Conservation (phyloP, 225 moss, liverwort and hornwort species). For the Antitrichia curtipendula region DNA sequence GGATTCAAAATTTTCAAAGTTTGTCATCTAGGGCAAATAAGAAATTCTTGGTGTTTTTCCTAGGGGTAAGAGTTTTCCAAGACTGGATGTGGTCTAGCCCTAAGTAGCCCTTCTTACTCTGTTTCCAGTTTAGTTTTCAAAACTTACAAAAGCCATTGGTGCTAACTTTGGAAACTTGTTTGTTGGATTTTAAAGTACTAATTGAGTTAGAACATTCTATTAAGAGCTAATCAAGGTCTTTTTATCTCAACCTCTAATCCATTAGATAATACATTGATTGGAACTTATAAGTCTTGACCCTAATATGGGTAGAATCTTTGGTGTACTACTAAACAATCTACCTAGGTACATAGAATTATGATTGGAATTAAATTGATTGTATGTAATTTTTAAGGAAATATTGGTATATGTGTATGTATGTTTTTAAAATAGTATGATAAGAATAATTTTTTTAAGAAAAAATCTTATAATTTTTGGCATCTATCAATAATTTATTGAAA, state of each 20-base stretch:
- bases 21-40: background rate
- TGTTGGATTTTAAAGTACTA: background rate
- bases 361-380: background rate
- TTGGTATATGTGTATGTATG: background rate
- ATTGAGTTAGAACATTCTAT: background rate
- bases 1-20: background rate
- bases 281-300: background rate
- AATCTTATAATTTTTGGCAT: background rate
- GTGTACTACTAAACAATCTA: background rate
- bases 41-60: background rate
- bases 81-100: background rate
- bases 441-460: background rate
- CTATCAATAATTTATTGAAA: background rate
- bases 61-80: background rate
- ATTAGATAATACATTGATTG: background rate
- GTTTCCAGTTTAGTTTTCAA: background rate
- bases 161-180: background rate
- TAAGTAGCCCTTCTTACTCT: background rate
- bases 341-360: background rate
- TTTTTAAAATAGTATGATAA: background rate
- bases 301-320: fast-evolving
- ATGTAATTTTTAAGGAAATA: background rate
- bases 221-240: background rate
- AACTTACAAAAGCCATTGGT: background rate
- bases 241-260: background rate